phyloP scores from a whole-genome alignment of 73 alveolate species.

The Strombidium stylifer region DNA sequence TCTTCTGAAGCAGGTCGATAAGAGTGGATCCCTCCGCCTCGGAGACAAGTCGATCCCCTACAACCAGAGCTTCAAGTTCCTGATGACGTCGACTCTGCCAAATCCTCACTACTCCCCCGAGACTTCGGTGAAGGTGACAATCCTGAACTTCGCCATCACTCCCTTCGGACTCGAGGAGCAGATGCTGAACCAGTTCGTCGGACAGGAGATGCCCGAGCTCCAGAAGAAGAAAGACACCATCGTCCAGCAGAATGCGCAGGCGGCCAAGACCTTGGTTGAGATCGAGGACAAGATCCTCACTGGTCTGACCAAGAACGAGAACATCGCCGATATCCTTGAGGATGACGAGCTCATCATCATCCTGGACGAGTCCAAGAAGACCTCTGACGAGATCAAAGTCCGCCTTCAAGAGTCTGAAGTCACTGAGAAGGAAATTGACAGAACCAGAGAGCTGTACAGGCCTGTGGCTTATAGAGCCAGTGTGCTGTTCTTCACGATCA shows the following conservation, averaged over 20 bases:
- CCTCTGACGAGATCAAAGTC: constrained; percentile 94
- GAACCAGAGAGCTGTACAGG: constrained; percentile 98
- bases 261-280: constrained; percentile 81
- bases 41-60: constrained; percentile 86
- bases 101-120: constrained; percentile 99
- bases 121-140: constrained; percentile 97
- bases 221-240: constrained; percentile 91
- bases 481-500: constrained; percentile 97
- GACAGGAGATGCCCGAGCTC: constrained; percentile 94
- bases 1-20: constrained; percentile 81
- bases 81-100: constrained; percentile 97
- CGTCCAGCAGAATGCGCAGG: constrained; percentile 79
- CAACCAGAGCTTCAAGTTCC: constrained; percentile 88
- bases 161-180: constrained; percentile 99
- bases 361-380: constrained; percentile 93
- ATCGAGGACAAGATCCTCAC: constrained; percentile 96
- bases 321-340: constrained; percentile 92
- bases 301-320: constrained; percentile 89
- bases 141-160: constrained; percentile 99
- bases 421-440: constrained; percentile 95
- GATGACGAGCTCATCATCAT: constrained; percentile 95
- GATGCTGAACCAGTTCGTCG: constrained; percentile 91
- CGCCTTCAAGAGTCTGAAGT: constrained; percentile 96
- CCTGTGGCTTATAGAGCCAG: constrained; percentile 99
- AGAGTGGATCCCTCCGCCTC: constrained; percentile 84